Percentiles rank a stretch among this genome's conserved stretches.
Conservation (phyloP, 139 green algal genomes). For the Trebouxia sp. region DNA sequence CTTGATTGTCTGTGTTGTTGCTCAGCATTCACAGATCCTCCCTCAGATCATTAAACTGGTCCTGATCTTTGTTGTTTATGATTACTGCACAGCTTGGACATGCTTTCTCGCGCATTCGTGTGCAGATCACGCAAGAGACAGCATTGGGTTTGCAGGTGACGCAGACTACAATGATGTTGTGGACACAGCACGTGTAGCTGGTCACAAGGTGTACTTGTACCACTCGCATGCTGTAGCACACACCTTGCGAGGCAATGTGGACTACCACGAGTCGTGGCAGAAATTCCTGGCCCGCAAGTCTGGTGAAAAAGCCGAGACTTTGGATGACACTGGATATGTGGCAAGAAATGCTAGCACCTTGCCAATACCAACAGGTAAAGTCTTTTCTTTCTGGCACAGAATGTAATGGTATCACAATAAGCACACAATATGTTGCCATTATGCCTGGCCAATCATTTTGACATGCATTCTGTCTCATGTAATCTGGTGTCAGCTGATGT, state of each 20-base stretch:
- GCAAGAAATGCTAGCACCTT: background rate
- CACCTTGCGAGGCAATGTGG: conserved; percentile 1
- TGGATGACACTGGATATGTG: background rate
- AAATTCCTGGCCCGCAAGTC: conserved; percentile 7
- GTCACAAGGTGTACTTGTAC: conserved; percentile 8
- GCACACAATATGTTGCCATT: too few species aligned
- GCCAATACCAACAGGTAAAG: background rate
- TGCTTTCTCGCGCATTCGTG: too few species aligned
- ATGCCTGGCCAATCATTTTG: too few species aligned
- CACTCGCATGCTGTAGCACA: conserved; percentile 1
- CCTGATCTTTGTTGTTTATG: too few species aligned
- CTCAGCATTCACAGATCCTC: background rate
- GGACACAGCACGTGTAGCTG: conserved; percentile 9
- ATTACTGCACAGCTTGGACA: too few species aligned
- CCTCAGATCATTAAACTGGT: too few species aligned
- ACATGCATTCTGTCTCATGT: too few species aligned
- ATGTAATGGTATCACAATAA: too few species aligned
- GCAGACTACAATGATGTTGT: conserved; percentile 24
- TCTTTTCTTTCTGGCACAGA: too few species aligned
- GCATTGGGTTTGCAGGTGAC: conserved; percentile 2
- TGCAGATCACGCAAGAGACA: too few species aligned
- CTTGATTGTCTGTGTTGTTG: background rate
- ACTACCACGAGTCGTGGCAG: conserved; percentile 16
- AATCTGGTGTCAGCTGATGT: too few species aligned
- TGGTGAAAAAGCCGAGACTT: background rate